A percentile compares a stretch with the other conserved stretches of the same genome.
Conservation (phyloP, 768 basidiomycete species). For the Mycena galericulata region DNA sequence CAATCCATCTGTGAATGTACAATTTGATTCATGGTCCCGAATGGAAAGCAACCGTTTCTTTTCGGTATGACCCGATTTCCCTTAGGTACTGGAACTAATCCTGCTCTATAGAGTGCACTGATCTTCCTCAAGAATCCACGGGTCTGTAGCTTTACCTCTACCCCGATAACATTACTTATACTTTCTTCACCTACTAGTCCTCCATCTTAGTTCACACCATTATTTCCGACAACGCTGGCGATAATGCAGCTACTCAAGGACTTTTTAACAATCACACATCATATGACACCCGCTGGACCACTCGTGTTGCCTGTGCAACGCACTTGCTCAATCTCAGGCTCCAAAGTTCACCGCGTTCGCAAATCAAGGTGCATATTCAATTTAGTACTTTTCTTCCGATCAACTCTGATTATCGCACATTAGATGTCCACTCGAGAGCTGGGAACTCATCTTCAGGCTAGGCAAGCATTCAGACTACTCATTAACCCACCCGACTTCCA, state of each 20-base stretch:
- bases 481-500: slow-evolving; percentile 17
- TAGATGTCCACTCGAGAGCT: slow-evolving; percentile 22
- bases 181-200: slow-evolving; percentile 14
- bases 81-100: slow-evolving; percentile 19
- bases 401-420: slow-evolving; percentile 21
- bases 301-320: slow-evolving; percentile 16
- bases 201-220: slow-evolving; percentile 18
- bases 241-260: slow-evolving; percentile 16
- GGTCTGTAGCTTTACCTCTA: slow-evolving; percentile 20
- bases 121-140: slow-evolving; percentile 22
- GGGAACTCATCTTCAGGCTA: slow-evolving; percentile 19
- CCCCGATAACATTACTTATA: slow-evolving; percentile 20
- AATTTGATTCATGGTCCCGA: slow-evolving; percentile 20
- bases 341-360: slow-evolving; percentile 17
- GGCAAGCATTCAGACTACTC: slow-evolving; percentile 20
- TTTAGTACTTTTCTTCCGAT: slow-evolving; percentile 23
- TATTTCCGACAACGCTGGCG: slow-evolving; percentile 17
- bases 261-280: slow-evolving; percentile 20
- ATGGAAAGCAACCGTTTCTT: slow-evolving; percentile 21
- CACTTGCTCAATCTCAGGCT: slow-evolving; percentile 20
- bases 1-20: slow-evolving; percentile 21
- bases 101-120: slow-evolving; percentile 18
- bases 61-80: slow-evolving; percentile 18
- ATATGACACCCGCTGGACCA: slow-evolving; percentile 21
- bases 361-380: slow-evolving; percentile 22